A percentile compares a stretch with the other conserved stretches of the same genome.
phyloP scores from a whole-genome alignment of 352 stramenopile genomes.

The Phytophthora idaei region DNA sequence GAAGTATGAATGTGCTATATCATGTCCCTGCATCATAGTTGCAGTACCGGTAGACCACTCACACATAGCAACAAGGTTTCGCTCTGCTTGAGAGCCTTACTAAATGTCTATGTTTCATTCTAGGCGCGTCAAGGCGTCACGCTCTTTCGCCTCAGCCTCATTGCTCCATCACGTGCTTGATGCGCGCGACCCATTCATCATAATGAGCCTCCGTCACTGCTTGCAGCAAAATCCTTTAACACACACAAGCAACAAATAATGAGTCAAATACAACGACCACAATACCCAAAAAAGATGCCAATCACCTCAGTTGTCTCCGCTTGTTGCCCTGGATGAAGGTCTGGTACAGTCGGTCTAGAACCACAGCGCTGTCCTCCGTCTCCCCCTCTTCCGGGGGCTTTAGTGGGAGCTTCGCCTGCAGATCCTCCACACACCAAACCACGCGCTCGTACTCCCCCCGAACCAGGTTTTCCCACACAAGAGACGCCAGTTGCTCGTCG shows the following conservation, averaged over 20 bases:
- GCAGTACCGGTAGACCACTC: too few relatives aligned
- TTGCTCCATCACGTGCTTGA: constrained; percentile 52
- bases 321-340: constrained; percentile 55
- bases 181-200: constrained; percentile 45
- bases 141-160: neutral
- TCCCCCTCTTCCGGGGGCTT: constrained; percentile 28
- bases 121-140: neutral
- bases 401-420: constrained; percentile 65
- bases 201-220: constrained; percentile 61
- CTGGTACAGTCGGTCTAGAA: constrained; percentile 41
- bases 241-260: constrained; percentile 8
- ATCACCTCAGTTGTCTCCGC: constrained; percentile 47
- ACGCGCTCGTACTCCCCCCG: constrained; percentile 71
- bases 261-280: constrained; percentile 3
- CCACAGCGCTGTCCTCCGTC: constrained; percentile 20
- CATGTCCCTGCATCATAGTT: too few relatives aligned
- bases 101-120: neutral
- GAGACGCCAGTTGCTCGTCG: constrained; percentile 62
- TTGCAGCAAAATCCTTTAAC: constrained; percentile 53
- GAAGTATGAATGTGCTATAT: too few relatives aligned
- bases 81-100: too few relatives aligned
- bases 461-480: constrained; percentile 62
- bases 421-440: constrained; percentile 63
- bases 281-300: neutral
- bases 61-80: neutral